Evolutionary conservation across 2,329 filamentous ascomycete species (phyloP).

Genomic region (Pseudocercospora vitis): DNA sequence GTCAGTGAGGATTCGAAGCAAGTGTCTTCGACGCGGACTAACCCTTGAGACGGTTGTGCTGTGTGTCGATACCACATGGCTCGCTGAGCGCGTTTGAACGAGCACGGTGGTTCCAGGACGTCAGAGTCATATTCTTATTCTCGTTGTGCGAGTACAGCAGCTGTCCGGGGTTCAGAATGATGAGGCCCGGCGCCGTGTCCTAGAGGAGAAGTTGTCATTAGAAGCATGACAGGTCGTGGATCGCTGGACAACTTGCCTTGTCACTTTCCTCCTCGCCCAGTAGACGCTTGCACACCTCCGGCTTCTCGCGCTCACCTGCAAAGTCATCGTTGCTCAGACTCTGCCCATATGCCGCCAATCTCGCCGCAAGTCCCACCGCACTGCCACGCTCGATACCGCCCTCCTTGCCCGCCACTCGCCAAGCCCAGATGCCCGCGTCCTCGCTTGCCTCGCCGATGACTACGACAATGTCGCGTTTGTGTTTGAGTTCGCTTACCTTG

Average conservation of each 20-base stretch:
- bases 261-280: not conserved
- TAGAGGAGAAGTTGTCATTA: constrained; percentile 1
- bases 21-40: not conserved
- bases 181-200: constrained; percentile 55
- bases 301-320: not conserved
- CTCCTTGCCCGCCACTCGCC: constrained; percentile 62
- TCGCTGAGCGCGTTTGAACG: constrained; percentile 61
- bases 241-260: constrained; percentile 3
- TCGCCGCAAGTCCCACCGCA: constrained; percentile 61
- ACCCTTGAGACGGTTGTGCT: constrained; percentile 60
- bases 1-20: constrained; percentile 3
- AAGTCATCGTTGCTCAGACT: not conserved
- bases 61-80: constrained; percentile 52
- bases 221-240: not conserved
- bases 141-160: constrained; percentile 71
- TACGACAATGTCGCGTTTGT: constrained; percentile 63
- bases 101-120: constrained; percentile 59
- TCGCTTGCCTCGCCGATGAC: constrained; percentile 71
- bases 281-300: not conserved
- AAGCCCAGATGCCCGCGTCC: constrained; percentile 73
- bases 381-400: constrained; percentile 72
- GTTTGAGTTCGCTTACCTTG: constrained; percentile 50
- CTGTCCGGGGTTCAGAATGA: constrained; percentile 78
- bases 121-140: constrained; percentile 59
- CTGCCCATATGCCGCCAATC: constrained; percentile 36